Evolutionary conservation across 345 rosid genomes (phyloP).

Genomic region (Salix viminalis): DNA sequence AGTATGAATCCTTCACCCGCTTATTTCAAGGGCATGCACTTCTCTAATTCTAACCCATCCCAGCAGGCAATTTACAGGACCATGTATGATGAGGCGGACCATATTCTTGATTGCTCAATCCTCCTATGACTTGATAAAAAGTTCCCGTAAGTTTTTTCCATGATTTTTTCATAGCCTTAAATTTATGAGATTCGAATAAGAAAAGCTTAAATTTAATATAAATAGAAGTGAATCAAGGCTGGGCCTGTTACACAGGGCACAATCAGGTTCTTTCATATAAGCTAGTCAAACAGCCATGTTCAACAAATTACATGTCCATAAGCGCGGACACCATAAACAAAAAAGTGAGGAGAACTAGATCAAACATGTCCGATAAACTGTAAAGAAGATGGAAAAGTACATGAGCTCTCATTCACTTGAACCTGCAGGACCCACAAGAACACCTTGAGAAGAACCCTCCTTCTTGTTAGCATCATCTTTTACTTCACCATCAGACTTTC

Average conservation of each 20-base stretch:
- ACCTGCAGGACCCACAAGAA: conserved; percentile 86
- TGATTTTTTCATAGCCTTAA: no score
- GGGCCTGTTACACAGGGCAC: background rate
- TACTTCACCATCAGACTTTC: conserved; percentile 47
- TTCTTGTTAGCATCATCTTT: conserved; percentile 51
- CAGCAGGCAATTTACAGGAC: no score
- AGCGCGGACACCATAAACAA: background rate
- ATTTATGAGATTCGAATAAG: no score
- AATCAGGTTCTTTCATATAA: conserved; percentile 3
- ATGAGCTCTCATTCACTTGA: conserved; percentile 34
- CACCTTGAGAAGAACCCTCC: conserved; percentile 93
- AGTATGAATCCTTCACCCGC: no score
- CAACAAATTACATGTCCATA: background rate
- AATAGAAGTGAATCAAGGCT: no score
- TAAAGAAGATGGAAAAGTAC: background rate
- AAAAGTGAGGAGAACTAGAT: background rate
- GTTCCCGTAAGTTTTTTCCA: no score
- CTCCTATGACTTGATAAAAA: no score
- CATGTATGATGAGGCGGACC: no score
- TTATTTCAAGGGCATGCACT: no score
- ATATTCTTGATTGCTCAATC: no score
- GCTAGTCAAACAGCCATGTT: conserved; percentile 8
- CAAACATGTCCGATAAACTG: background rate
- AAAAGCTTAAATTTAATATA: no score
- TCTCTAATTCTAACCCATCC: no score